These are phyloP conservation scores for Sequoiadendron giganteum DNA, from an alignment of 75 land plant species.

Conservation along the genomic window DNA sequence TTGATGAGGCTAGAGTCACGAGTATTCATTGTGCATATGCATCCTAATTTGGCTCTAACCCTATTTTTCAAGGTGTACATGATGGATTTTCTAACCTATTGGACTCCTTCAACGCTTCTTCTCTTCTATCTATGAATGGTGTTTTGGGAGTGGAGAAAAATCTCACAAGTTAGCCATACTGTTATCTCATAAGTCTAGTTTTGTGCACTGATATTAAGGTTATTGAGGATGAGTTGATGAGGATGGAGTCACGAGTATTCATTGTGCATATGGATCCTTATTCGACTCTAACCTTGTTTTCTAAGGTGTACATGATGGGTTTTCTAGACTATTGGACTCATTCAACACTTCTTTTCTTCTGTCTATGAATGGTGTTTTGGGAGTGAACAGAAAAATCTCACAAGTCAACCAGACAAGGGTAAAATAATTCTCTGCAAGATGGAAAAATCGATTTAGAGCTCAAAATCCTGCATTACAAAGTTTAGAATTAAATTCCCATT, in stretches of 20 bases:
- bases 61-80: not conserved
- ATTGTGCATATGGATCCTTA: conserved; percentile 27
- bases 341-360: not conserved
- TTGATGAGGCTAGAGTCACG: conserved; percentile 21
- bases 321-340: no score
- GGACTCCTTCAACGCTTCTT: no score
- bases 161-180: no score
- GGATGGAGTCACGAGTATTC: conserved; percentile 32
- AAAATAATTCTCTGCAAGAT: not conserved
- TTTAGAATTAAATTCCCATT: no score
- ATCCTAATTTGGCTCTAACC: conserved; percentile 1
- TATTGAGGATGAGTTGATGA: conserved; percentile 11
- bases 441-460: not conserved
- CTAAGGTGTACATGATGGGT: no score
- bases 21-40: conserved; percentile 41
- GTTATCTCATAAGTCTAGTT: no score
- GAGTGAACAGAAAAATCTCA: not conserved
- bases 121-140: no score
- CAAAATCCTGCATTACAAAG: not conserved
- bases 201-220: no score
- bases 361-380: not conserved
- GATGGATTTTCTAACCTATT: no score
- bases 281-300: conserved; percentile 6
- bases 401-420: not conserved
- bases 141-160: no score